Evolutionary conservation across 1,284 basidiomycete species (phyloP), one percentile per base, ranked within the genome.

Genomic region (Leccinum subrobustum): DNA sequence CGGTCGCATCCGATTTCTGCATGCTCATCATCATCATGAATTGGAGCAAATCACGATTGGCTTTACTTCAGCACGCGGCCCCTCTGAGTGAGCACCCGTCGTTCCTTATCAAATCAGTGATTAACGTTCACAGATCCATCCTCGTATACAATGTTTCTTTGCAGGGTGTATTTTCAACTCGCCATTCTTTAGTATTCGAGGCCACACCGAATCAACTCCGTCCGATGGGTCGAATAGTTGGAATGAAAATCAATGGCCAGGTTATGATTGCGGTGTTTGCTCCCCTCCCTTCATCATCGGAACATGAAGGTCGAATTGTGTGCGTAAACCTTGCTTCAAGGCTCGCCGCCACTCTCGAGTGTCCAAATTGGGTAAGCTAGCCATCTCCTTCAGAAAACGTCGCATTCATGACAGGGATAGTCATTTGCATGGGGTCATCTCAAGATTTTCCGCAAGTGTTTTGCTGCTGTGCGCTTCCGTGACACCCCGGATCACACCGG

Each of bases 261-360:
- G 39, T 67, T 29, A 61, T 70, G 68, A 18, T 62, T 47, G 59
- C 23, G 7, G 54, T 56, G 33, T 61, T 69, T 18, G 51, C 52
- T 7, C 54, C 62, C 12, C 14, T 55, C 7, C 12, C 61, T 44
- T 48, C 61, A n/a, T 48, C 31, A 8, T 23, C 4, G 35, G 48
- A 65, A 14, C 39, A 57, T 20, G 42, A 61, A 52, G 48, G 58
- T 27, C 62, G 39, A 18, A 51, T 70, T 18, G 16, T 72, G 20
- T 72, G 65, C n/a, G 39, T 72, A 18, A 70, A 70, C 48, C 60
- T 70, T 27, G 39, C 35, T 42, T 61, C 67, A 12, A 58, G 52
- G 50, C 55, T 27, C 20, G 51, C 64, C 18, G 64, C 29, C 16
- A 25, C 54, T 52, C 59, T 71, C 8, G 61, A 65, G 12, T 67